These are phyloP conservation scores for Dentipellis sp. DNA, from an alignment of 768 basidiomycete species.

Conservation along the genomic window DNA sequence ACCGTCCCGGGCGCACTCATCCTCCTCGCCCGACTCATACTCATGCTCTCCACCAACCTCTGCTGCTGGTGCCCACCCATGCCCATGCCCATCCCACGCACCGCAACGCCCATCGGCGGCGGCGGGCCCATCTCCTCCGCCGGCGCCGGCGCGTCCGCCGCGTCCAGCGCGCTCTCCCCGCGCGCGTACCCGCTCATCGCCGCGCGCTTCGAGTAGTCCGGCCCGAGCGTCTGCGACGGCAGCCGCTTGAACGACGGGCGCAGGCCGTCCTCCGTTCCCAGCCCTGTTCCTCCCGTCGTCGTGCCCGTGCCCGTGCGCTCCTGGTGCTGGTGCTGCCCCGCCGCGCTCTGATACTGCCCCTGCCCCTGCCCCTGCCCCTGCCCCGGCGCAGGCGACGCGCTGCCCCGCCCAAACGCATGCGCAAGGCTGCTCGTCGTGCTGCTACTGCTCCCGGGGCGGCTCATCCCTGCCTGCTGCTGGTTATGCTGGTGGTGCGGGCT, in stretches of 20 bases:
- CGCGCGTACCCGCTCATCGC: not conserved
- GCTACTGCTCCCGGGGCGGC: conserved; percentile 29
- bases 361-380: not conserved
- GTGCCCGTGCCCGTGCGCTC: too few species aligned
- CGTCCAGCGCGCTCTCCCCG: conserved; percentile 1
- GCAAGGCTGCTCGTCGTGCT: conserved; percentile 29
- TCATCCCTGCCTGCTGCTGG: not conserved
- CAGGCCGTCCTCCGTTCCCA: conserved; percentile 18
- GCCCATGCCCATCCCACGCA: not conserved
- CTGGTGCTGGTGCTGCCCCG: too few species aligned
- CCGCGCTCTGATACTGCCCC: too few species aligned
- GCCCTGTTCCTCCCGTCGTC: conserved; percentile 1
- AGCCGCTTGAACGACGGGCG: conserved; percentile 67
- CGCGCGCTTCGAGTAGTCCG: conserved; percentile 42
- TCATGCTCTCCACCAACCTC: not conserved
- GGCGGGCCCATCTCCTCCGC: not conserved
- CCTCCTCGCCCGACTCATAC: conserved; percentile 10
- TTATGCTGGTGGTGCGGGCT: conserved; percentile 6
- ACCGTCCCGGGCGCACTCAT: conserved; percentile 14
- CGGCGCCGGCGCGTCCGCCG: not conserved
- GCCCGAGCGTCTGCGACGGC: conserved; percentile 65
- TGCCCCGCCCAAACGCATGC: conserved; percentile 27
- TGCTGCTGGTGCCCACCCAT: not conserved
- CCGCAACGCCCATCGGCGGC: too few species aligned
- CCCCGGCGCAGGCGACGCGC: conserved; percentile 11